Evolutionary conservation across 192 early-diverging fungal genomes (phyloP), one percentile per base, ranked within the genome.

Genomic region (Podila epigama): DNA sequence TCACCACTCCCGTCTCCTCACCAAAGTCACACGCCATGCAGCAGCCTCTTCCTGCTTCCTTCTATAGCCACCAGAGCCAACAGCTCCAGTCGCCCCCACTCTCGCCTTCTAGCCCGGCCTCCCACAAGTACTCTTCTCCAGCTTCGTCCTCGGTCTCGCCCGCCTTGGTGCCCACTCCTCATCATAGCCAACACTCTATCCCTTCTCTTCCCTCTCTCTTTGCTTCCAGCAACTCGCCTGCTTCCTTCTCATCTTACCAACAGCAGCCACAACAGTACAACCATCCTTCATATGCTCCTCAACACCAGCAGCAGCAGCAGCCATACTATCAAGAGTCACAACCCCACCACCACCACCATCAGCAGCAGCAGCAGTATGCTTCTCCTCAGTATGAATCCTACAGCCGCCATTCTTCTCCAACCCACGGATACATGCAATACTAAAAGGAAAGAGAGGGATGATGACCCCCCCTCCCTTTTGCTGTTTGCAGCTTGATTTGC

Each of bases 41-140:
- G 29, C 41, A 29, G 18, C 66, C 39, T 42, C 36, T 29, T 7
- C 25, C 27, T n/a, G 40, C 39, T 0, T n/a, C 35, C 29, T 37
- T 39, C n/a, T 34, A 36, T 13, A 54, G 58, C 39, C 66, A 63
- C 48, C 44, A 48, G 44, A 48, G 15, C 44, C 44, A n/a, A n/a
- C 70, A 77, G 66, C 61, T 77, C 28, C 73, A 77, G 66, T 77
- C 73, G 39, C 73, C 73, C 33, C 73, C 73, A 7, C 42, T 77
- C 37, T 77, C 73, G 36, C 73, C 73, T 13, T 77, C 73, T 15
- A 68, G 66, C 53, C 72, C 72, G 10, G 61, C 60, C 7, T 44
- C 40, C 28, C 44, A 68, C 44, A 56, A 68, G 16, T 77, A 77
- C 55, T 18, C 42, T 20, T 5, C 44, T 15, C 25, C 44, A 22